These are phyloP conservation scores for Chytridiales sp. DNA, from an alignment of 371 early-diverging fungal species.

Conservation along the genomic window DNA sequence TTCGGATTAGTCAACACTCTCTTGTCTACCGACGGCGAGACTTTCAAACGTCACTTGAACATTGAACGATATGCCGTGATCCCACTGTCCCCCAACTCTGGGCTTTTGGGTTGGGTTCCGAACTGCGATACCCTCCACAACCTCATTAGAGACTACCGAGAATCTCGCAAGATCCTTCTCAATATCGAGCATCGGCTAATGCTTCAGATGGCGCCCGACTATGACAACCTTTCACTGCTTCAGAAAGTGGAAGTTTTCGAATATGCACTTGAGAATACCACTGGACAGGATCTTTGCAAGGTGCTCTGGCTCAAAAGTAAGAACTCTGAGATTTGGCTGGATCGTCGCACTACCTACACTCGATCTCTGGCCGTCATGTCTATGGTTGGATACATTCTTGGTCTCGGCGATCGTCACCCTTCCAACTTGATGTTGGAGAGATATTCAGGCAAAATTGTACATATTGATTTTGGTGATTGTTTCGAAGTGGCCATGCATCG, in stretches of 20 bases:
- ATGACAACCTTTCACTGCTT: conserved; percentile 85
- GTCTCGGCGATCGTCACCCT: conserved; percentile 97
- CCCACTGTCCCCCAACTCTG: conserved; percentile 96
- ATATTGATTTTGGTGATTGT: conserved; percentile 99
- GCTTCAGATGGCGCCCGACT: conserved; percentile 92
- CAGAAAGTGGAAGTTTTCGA: conserved; percentile 98
- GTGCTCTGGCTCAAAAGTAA: conserved; percentile 95
- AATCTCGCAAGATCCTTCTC: conserved; percentile 80
- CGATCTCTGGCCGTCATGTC: conserved; percentile 97
- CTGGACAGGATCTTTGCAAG: conserved; percentile 93
- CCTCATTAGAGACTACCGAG: conserved; percentile 87
- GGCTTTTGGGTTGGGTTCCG: conserved; percentile 96
- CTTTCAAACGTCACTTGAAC: conserved; percentile 87
- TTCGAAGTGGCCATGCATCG: conserved; percentile 88
- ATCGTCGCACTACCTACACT: conserved; percentile 94
- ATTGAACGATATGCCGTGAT: conserved; percentile 93
- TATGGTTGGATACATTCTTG: conserved; percentile 98
- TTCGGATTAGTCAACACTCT: conserved; percentile 96
- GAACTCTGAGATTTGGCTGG: conserved; percentile 94
- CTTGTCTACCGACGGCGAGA: conserved; percentile 83
- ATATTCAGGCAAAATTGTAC: conserved; percentile 93
- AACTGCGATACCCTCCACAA: conserved; percentile 93
- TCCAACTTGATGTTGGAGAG: conserved; percentile 96
- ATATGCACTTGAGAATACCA: conserved; percentile 89
- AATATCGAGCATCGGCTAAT: conserved; percentile 94